phyloP scores from a whole-genome alignment of 1,139 yeast species.

The Blastobotrys persicus region DNA sequence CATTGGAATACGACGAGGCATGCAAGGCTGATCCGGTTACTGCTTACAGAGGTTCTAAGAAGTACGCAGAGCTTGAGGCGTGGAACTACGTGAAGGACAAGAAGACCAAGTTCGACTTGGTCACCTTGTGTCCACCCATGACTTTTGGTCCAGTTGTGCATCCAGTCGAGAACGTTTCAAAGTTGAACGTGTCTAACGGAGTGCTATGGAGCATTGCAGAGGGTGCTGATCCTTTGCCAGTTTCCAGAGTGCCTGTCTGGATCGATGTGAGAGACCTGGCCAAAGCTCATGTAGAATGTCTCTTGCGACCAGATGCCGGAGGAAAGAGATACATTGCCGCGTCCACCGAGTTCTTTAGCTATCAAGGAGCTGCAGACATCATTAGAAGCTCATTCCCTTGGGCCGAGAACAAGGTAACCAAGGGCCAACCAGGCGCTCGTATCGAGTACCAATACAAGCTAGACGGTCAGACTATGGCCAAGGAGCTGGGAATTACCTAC shows the following conservation, averaged over 20 bases:
- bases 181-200: slow-evolving; percentile 31
- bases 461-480: slow-evolving; percentile 11
- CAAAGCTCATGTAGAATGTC: slow-evolving; percentile 46
- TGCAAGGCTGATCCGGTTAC: slow-evolving; percentile 19
- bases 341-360: slow-evolving; percentile 36
- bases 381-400: slow-evolving; percentile 40
- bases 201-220: slow-evolving; percentile 20
- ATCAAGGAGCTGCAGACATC: slow-evolving; percentile 38
- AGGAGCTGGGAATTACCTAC: slow-evolving; percentile 21
- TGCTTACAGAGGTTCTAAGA: slow-evolving; percentile 14
- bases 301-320: slow-evolving; percentile 36
- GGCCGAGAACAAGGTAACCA: slow-evolving; percentile 41
- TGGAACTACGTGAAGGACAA: slow-evolving; percentile 15
- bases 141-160: slow-evolving; percentile 48
- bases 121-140: slow-evolving; percentile 47
- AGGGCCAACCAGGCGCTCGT: slow-evolving; percentile 13
- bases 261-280: slow-evolving; percentile 57
- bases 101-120: slow-evolving; percentile 41
- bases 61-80: slow-evolving; percentile 14
- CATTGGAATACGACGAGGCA: slow-evolving; percentile 43
- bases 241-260: slow-evolving; percentile 15
- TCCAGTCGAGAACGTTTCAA: slow-evolving; percentile 24
- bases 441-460: slow-evolving; percentile 7
- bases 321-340: slow-evolving; percentile 43
- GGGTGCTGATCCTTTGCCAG: not conserved